These are phyloP conservation scores for Marchantia paleacea DNA, from an alignment of 225 moss, liverwort and hornwort species.

Conservation along the genomic window DNA sequence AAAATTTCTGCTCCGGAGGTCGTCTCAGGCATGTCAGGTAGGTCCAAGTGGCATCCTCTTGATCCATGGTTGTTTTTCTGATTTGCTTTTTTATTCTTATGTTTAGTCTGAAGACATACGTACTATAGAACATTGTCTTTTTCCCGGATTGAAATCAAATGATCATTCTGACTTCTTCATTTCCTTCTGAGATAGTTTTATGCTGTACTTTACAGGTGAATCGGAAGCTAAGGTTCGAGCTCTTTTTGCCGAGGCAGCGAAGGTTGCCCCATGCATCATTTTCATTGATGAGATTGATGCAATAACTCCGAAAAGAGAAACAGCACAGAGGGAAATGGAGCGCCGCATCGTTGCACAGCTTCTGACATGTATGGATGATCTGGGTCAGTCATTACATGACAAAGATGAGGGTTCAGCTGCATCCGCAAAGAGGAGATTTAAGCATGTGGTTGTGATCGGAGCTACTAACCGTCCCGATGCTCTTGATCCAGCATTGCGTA, in stretches of 20 bases:
- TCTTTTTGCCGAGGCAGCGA: constrained; percentile 88
- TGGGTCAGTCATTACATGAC: constrained; percentile 65
- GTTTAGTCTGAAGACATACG: too few relatives aligned
- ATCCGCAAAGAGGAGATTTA: constrained; percentile 47
- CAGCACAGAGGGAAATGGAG: constrained; percentile 98
- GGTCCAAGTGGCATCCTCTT: not conserved
- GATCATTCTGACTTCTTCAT: too few relatives aligned
- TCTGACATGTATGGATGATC: constrained; percentile 95
- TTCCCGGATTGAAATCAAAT: too few relatives aligned
- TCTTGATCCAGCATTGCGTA: constrained; percentile 84
- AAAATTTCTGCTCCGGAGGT: constrained; percentile 98
- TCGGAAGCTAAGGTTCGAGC: constrained; percentile 96
- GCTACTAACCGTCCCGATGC: constrained; percentile 98
- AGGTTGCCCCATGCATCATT: constrained; percentile 83
- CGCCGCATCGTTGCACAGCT: constrained; percentile 95
- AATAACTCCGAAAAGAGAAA: constrained; percentile 94
- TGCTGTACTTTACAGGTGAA: constrained; percentile 54
- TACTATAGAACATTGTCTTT: too few relatives aligned
- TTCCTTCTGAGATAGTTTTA: not conserved
- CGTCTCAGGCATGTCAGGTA: constrained; percentile 99
- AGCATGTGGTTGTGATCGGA: constrained; percentile 92
- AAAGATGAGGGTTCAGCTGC: constrained; percentile 43
- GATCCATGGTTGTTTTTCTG: not conserved
- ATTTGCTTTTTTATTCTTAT: too few relatives aligned
- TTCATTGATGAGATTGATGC: constrained; percentile 99